Conservation (phyloP, 1,284 basidiomycete species). For the Puccinia brachypodii region DNA sequence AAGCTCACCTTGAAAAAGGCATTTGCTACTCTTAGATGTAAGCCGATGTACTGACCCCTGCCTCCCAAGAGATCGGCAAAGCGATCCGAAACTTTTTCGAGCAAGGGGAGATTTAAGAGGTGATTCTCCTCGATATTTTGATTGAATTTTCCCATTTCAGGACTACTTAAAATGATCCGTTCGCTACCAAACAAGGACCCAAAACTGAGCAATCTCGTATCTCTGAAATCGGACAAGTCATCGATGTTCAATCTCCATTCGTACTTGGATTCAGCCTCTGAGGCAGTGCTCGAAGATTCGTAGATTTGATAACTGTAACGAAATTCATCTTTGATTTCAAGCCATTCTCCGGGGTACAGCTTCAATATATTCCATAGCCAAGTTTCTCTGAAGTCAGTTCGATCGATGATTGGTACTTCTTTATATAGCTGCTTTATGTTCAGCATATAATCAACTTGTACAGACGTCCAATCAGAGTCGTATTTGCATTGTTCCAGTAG, state of each 20-base stretch:
- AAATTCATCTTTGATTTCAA: conserved; percentile 21
- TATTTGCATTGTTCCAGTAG: conserved; percentile 63
- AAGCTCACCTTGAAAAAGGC: conserved; percentile 62
- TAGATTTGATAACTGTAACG: conserved; percentile 47
- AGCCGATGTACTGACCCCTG: conserved; percentile 62
- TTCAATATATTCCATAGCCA: conserved; percentile 42
- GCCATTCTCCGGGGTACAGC: conserved; percentile 33
- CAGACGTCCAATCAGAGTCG: conserved; percentile 64
- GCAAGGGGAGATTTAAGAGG: conserved; percentile 52
- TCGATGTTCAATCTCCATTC: conserved; percentile 52
- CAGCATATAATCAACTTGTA: conserved; percentile 71
- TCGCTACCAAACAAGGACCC: conserved; percentile 56
- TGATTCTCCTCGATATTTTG: conserved; percentile 51
- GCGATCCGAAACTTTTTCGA: conserved; percentile 53
- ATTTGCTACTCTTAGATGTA: conserved; percentile 69
- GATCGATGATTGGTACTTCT: conserved; percentile 55
- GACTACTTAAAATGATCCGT: conserved; percentile 49
- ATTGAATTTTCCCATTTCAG: conserved; percentile 50
- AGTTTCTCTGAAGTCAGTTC: conserved; percentile 28
- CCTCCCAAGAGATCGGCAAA: conserved; percentile 60
- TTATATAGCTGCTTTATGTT: conserved; percentile 60
- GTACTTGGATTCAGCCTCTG: conserved; percentile 50
- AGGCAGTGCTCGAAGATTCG: conserved; percentile 1
- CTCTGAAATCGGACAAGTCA: conserved; percentile 49
- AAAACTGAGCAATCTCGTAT: conserved; percentile 54